Evolutionary conservation across 768 basidiomycete genomes (phyloP).

Genomic region (Pulveroboletus sp.): DNA sequence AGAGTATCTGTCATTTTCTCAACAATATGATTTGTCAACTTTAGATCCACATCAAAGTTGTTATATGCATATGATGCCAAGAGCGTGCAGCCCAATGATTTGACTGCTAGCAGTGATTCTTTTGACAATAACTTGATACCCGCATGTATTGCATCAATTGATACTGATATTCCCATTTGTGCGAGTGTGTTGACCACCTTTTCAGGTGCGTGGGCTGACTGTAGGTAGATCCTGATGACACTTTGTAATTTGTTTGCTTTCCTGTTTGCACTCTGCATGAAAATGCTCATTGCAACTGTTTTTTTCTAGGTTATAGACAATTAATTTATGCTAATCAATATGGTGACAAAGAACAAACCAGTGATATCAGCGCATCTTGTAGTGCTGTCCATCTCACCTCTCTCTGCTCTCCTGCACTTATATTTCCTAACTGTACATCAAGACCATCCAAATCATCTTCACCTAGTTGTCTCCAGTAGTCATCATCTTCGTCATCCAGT

Average conservation of each 20-base stretch:
- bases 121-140: neutral
- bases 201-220: neutral
- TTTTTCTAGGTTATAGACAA: too few species aligned
- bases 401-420: too few species aligned
- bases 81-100: neutral
- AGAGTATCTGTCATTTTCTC: neutral
- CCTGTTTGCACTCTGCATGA: too few species aligned
- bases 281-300: too few species aligned
- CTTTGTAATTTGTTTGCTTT: neutral
- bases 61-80: neutral
- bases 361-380: too few species aligned
- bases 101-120: neutral
- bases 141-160: neutral
- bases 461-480: too few species aligned
- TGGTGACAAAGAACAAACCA: too few species aligned
- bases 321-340: too few species aligned
- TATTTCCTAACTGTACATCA: too few species aligned
- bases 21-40: neutral
- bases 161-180: neutral
- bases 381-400: too few species aligned
- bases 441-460: too few species aligned
- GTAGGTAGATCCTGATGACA: neutral
- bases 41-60: neutral
- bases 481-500: too few species aligned
- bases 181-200: neutral